phyloP scores from a whole-genome alignment of 768 basidiomycete species.

The Amanita polypyramis region DNA sequence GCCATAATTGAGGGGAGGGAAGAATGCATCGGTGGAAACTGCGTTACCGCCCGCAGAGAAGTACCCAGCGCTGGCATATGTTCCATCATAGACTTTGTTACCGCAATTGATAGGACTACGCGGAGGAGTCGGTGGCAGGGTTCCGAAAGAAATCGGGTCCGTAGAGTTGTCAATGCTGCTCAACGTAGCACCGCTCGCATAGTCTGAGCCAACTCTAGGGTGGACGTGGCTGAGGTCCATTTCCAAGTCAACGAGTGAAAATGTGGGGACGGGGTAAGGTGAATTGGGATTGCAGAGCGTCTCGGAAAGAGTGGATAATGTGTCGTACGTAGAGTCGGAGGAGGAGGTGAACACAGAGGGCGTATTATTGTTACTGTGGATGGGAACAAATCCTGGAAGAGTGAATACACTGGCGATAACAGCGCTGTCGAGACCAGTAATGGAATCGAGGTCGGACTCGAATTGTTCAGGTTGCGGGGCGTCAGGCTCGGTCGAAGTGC shows the following conservation, averaged over 20 bases:
- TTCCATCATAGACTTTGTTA: conserved; percentile 24
- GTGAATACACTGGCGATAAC: conserved; percentile 54
- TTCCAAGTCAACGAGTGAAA: conserved; percentile 56
- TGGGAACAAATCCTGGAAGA: conserved; percentile 51
- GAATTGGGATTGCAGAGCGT: conserved; percentile 57
- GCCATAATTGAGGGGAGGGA: conserved; percentile 26
- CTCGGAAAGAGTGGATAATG: conserved; percentile 57
- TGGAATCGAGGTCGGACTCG: conserved; percentile 71
- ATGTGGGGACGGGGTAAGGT: conserved; percentile 36
- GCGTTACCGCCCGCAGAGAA: conserved; percentile 43
- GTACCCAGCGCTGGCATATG: conserved; percentile 35
- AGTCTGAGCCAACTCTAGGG: conserved; percentile 43
- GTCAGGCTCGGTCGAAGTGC: conserved; percentile 57
- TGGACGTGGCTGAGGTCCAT: conserved; percentile 63
- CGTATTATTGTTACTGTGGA: conserved; percentile 63
- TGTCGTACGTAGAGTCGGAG: conserved; percentile 67
- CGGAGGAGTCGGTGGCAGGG: conserved; percentile 47
- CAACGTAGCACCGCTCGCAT: conserved; percentile 29
- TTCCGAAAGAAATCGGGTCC: conserved; percentile 50
- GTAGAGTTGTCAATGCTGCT: conserved; percentile 30
- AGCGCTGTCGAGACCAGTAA: conserved; percentile 58
- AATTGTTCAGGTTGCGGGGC: conserved; percentile 77
- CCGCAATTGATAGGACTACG: conserved; percentile 32
- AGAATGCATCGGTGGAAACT: conserved; percentile 36
- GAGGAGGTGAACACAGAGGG: conserved; percentile 73